Percentiles rank a stretch among this genome's conserved stretches.
These are phyloP conservation scores for Lavandula angustifolia DNA, from an alignment of 257 asterid species.

Conservation along the genomic window DNA sequence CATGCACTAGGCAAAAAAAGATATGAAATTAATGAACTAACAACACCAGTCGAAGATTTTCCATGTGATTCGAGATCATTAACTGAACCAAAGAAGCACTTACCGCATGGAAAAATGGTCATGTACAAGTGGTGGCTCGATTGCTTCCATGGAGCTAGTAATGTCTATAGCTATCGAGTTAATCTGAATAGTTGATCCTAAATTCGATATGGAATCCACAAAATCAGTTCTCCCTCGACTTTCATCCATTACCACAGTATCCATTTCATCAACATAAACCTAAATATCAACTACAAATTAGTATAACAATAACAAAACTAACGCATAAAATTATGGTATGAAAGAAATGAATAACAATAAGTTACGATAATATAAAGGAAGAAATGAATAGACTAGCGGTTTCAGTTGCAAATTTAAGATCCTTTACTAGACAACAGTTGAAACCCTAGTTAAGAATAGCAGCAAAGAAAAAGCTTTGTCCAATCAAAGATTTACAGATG, in stretches of 20 bases:
- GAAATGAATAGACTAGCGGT: not conserved
- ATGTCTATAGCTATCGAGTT: slow-evolving; percentile 60
- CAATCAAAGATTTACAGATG: slow-evolving; percentile 14
- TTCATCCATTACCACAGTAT: slow-evolving; percentile 38
- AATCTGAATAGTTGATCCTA: slow-evolving; percentile 53
- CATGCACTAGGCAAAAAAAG: no score
- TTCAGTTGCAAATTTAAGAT: no score
- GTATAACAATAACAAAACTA: not conserved
- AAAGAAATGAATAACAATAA: not conserved
- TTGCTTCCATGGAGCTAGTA: slow-evolving; percentile 37
- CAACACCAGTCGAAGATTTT: not conserved
- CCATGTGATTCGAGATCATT: not conserved
- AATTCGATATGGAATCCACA: slow-evolving; percentile 37
- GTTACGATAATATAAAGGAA: no score
- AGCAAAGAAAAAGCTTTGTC: slow-evolving; percentile 21
- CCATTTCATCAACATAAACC: slow-evolving; percentile 43
- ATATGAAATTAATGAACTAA: slow-evolving; percentile 10
- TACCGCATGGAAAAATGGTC: slow-evolving; percentile 80
- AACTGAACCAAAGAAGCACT: slow-evolving; percentile 27
- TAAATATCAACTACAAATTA: slow-evolving; percentile 19
- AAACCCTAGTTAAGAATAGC: slow-evolving; percentile 52
- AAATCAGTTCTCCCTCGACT: slow-evolving; percentile 31
- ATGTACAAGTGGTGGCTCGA: slow-evolving; percentile 41
- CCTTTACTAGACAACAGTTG: not conserved
- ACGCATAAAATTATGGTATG: slow-evolving; percentile 33